Conservation (phyloP, 2,329 filamentous ascomycete genomes). For the Venturia nashicola region DNA sequence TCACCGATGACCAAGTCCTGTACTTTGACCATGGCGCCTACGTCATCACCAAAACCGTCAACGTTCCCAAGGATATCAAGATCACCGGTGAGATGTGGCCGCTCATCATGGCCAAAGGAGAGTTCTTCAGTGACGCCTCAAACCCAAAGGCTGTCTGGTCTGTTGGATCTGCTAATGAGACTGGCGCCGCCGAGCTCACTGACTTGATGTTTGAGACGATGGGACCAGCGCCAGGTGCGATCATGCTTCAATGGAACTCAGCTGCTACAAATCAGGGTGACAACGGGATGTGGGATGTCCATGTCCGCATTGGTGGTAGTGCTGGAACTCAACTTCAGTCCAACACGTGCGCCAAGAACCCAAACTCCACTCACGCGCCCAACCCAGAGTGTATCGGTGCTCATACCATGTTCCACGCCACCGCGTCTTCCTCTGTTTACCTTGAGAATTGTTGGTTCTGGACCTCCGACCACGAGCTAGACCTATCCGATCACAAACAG, state of each 20-base stretch:
- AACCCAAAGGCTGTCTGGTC: conserved; percentile 80
- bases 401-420: conserved; percentile 50
- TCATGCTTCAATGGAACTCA: conserved; percentile 87
- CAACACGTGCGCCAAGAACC: conserved; percentile 67
- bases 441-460: conserved; percentile 86
- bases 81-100: conserved; percentile 91
- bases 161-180: conserved; percentile 64
- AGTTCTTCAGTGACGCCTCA: conserved; percentile 57
- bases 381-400: conserved; percentile 55
- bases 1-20: conserved; percentile 47
- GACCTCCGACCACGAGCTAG: conserved; percentile 84
- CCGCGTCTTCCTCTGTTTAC: conserved; percentile 51
- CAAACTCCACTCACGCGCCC: conserved; percentile 47
- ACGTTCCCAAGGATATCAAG: conserved; percentile 49
- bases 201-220: conserved; percentile 78
- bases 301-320: conserved; percentile 82
- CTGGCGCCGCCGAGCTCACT: conserved; percentile 72
- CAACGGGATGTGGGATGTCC: conserved; percentile 86
- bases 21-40: conserved; percentile 56
- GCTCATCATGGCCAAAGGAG: conserved; percentile 70
- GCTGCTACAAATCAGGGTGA: conserved; percentile 53
- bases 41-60: conserved; percentile 46
- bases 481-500: conserved; percentile 57
- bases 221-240: conserved; percentile 73
- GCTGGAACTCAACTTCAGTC: conserved; percentile 75